Evolutionary conservation across 768 basidiomycete genomes (phyloP).

Genomic region (Pleurotus cornucopiae): DNA sequence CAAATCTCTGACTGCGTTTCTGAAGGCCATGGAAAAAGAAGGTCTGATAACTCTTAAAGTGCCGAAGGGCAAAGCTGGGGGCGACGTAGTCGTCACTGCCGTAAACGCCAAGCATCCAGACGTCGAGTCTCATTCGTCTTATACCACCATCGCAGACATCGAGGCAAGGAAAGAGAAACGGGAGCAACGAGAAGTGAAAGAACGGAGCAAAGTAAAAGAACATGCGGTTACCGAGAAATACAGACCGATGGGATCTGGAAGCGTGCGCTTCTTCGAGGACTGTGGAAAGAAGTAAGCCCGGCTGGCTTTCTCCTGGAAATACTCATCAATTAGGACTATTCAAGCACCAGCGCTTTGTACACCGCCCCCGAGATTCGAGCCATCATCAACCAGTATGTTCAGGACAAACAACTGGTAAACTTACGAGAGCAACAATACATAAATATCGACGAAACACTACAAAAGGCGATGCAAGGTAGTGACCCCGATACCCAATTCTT

Average conservation of each 20-base stretch:
- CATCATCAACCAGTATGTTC: constrained; percentile 60
- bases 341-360: constrained; percentile 52
- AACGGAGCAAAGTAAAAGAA: constrained; percentile 39
- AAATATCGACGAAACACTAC: constrained; percentile 53
- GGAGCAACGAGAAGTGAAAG: constrained; percentile 49
- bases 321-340: background rate
- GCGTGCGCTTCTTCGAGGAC: constrained; percentile 50
- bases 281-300: constrained; percentile 56
- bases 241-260: constrained; percentile 55
- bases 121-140: constrained; percentile 45
- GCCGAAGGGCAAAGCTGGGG: constrained; percentile 27
- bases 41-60: constrained; percentile 71
- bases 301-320: background rate
- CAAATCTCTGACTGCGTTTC: constrained; percentile 80
- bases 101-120: constrained; percentile 56
- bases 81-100: constrained; percentile 46
- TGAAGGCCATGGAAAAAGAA: constrained; percentile 75
- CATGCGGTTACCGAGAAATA: constrained; percentile 65
- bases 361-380: constrained; percentile 51
- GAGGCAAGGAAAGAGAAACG: constrained; percentile 62
- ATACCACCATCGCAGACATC: constrained; percentile 61
- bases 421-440: constrained; percentile 63
- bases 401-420: constrained; percentile 59
- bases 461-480: constrained; percentile 14
- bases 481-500: constrained; percentile 41